Percentiles rank a stretch among this genome's conserved stretches.
These are phyloP conservation scores for Rhytidiadelphus loreus DNA, from an alignment of 225 moss, liverwort and hornwort genomes.

Conservation along the genomic window DNA sequence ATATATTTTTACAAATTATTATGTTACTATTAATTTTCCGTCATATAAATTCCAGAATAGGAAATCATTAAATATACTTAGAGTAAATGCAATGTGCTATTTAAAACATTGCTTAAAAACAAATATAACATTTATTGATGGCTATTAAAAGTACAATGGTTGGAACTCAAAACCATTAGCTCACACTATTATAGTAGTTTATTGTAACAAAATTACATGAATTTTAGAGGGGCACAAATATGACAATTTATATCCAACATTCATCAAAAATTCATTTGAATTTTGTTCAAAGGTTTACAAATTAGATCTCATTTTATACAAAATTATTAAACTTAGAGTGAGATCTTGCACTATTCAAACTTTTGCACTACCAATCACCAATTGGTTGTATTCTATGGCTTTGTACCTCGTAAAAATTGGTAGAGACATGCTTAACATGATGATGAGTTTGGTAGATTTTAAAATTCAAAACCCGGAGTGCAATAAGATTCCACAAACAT, in stretches of 20 bases:
- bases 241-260: neutral
- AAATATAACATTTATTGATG: neutral
- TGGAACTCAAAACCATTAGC: neutral
- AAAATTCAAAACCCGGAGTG: accelerated
- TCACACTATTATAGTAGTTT: neutral
- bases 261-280: neutral
- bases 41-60: neutral
- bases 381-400: neutral
- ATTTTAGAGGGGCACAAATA: neutral
- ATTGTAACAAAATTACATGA: neutral
- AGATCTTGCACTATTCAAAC: neutral
- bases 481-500: accelerated
- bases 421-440: neutral
- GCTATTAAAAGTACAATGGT: neutral
- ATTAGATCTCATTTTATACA: neutral
- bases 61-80: neutral
- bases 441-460: neutral
- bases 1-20: neutral
- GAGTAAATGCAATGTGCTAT: neutral
- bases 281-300: neutral
- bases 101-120: neutral
- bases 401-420: neutral
- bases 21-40: neutral
- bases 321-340: neutral
- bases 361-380: too few species aligned